Base-by-base conservation (phyloP, 2,329 filamentous ascomycete genomes). In the Aureobasidium vineae region DNA sequence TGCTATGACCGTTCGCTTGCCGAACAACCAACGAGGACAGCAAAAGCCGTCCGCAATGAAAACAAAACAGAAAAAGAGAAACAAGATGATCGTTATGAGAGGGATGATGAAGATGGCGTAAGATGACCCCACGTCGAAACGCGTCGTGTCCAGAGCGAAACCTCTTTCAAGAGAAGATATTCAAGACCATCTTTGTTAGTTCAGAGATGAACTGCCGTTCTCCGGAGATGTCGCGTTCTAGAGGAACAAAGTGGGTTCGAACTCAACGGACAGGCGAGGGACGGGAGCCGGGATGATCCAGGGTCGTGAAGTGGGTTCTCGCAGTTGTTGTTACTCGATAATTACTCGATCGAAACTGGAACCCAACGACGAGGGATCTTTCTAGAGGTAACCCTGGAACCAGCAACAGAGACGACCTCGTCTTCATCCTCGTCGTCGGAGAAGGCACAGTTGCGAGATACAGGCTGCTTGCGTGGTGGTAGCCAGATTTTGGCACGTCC, bases 401-500 rank as follows among this genome's bases (percentile, higher is more conserved):
- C 43, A 21, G n/a, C 36, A 23, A 36, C 28, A 23, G 45, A 40
- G 19, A 23, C 10, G 40, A 50, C 45, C 15, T 57, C 64, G 54
- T 52, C 64, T 11, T 65, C 63, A 5, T 65, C 61, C 19, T 64
- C 63, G 10, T 65, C 63, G 45, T 66, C 64, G 36, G 19, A 15
- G 23, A 66, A 59, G 16, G 33, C 63, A 23, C 28, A 57, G 52
- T 45, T 21, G 28, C 36, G 38, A 38, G 16, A 23, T 15, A 33
- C 63, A 31, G 63, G 38, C 45, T 59, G 52, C 69, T 80, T 78
- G 68, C 86, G 80, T 52, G 86, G 85, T 43, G 86, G 86, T 52
- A 88, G 75, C 84, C 85, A 88, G 68, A 88, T 80, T 66, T 81
- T 81, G 31, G 86, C 86, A 69, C 81, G 79, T 23, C 85, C 84